Conservation (phyloP, 768 basidiomycete species). For the Termitomyces sp. region DNA sequence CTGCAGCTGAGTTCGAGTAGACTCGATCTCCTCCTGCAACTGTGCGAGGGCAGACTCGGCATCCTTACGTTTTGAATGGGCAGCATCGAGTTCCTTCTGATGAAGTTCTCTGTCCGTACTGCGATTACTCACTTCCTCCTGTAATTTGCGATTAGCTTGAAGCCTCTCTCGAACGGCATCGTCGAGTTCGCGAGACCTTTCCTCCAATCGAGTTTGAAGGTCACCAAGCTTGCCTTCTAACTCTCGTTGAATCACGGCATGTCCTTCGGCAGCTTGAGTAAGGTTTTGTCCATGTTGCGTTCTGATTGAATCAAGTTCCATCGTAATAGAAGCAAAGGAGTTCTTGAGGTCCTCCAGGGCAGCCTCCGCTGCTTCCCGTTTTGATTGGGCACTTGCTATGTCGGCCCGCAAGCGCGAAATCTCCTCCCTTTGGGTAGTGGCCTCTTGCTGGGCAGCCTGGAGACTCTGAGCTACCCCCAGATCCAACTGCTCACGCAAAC, state of each 20-base stretch:
- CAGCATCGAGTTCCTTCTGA: slow-evolving; percentile 24
- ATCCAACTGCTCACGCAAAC: slow-evolving; percentile 26
- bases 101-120: slow-evolving; percentile 25
- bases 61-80: slow-evolving; percentile 19
- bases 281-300: slow-evolving; percentile 26
- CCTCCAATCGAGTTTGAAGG: slow-evolving; percentile 29
- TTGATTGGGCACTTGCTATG: slow-evolving; percentile 4
- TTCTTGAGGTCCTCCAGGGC: slow-evolving; percentile 12
- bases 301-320: slow-evolving; percentile 17
- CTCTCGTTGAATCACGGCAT: slow-evolving; percentile 17
- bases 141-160: slow-evolving; percentile 31
- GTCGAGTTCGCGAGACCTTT: slow-evolving; percentile 30
- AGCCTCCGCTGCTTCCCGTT: slow-evolving; percentile 7
- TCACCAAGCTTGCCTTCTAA: slow-evolving; percentile 28
- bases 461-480: slow-evolving; percentile 12
- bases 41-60: slow-evolving; percentile 28
- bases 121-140: slow-evolving; percentile 29
- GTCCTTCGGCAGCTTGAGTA: slow-evolving; percentile 21
- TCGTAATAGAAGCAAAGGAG: slow-evolving; percentile 8
- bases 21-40: slow-evolving; percentile 29
- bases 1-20: slow-evolving; percentile 34
- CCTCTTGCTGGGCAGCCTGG: slow-evolving; percentile 5
- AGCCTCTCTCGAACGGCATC: slow-evolving; percentile 30
- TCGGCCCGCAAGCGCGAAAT: slow-evolving; percentile 7
- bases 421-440: slow-evolving; percentile 3